Evolutionary conservation across 2,329 filamentous ascomycete species (phyloP), one percentile per base, ranked within the genome.

Genomic region (Moelleriella libera): DNA sequence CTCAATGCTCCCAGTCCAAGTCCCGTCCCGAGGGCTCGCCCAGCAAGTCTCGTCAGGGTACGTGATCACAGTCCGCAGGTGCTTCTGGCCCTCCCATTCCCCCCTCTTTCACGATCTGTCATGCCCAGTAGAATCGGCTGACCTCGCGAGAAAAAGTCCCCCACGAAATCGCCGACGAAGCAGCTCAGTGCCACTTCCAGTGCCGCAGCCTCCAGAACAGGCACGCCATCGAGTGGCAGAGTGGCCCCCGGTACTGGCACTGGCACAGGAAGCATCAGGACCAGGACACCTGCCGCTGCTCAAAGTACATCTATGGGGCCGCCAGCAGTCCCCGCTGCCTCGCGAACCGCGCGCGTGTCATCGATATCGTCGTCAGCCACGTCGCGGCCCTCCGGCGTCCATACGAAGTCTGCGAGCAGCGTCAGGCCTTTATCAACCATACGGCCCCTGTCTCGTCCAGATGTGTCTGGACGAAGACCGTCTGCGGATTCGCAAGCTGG

Each of bases 141-240:
- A 21, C 21, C 21, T 21, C 21, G 21, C 21, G 21, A 21, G 21
- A 21, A 32, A 28, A 32, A 88, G 80, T 88, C 83, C 49, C 85
- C 86, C 2, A 82, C 78, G 1, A 89, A 86, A 57, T 89, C 85
- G 1, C 86, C 86, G 2, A 86, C 83, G 3, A 92, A 92, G 59
- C 83, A 85, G 55, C 62, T 85, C 43, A 63, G 63, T 50, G 71
- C 63, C 39, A 70, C 79, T 2, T 76, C 80, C 1, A 81, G 75
- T 54, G 63, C 72, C 5, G 68, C 72, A 2, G 76, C 72, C 1
- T 82, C 83, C 41, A 71, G 82, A 55, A 85, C 80, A 10, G 75
- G 67, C 40, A 85, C 81, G 2, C 80, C 83, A 1, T 75, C 80
- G 41, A 79, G 75, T 55, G 63, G 70, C 46, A 66, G 70, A 47